These are phyloP conservation scores for Chalaropsis ovoidea DNA, from an alignment of 2,329 filamentous ascomycete genomes.

Conservation along the genomic window DNA sequence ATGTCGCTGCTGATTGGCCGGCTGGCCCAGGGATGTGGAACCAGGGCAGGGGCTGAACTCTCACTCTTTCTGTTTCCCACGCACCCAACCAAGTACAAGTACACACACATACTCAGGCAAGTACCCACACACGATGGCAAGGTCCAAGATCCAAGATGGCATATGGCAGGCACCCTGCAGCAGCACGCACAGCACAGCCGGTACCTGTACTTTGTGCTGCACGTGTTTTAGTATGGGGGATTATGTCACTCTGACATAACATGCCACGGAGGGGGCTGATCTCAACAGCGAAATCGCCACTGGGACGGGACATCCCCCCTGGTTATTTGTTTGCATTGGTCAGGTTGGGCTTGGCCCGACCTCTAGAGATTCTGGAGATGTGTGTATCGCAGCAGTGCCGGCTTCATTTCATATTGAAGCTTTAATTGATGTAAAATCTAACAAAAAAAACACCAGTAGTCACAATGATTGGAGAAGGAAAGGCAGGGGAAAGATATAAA, in stretches of 20 bases:
- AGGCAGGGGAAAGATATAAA: background rate
- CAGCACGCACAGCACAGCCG: background rate
- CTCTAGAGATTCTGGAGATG: background rate
- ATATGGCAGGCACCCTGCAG: background rate
- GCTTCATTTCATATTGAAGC: too few species aligned
- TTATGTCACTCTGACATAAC: conserved; percentile 1
- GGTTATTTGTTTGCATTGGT: background rate
- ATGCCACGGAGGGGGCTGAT: background rate
- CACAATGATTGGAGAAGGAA: background rate
- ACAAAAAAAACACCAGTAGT: background rate
- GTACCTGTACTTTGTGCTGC: background rate
- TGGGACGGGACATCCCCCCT: conserved; percentile 3
- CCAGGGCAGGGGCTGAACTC: background rate
- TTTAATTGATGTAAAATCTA: too few species aligned
- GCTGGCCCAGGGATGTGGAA: background rate
- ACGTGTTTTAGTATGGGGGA: background rate
- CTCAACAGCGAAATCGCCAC: background rate
- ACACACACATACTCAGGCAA: background rate
- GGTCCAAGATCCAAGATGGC: background rate
- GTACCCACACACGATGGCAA: background rate
- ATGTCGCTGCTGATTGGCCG: background rate
- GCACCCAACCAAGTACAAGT: too few species aligned
- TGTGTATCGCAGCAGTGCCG: too few species aligned
- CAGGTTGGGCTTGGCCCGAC: background rate
- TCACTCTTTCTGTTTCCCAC: background rate